Percentiles rank a stretch among this genome's conserved stretches.
phyloP scores from a whole-genome alignment of 768 basidiomycete genomes.

The Mrakia gelida region DNA sequence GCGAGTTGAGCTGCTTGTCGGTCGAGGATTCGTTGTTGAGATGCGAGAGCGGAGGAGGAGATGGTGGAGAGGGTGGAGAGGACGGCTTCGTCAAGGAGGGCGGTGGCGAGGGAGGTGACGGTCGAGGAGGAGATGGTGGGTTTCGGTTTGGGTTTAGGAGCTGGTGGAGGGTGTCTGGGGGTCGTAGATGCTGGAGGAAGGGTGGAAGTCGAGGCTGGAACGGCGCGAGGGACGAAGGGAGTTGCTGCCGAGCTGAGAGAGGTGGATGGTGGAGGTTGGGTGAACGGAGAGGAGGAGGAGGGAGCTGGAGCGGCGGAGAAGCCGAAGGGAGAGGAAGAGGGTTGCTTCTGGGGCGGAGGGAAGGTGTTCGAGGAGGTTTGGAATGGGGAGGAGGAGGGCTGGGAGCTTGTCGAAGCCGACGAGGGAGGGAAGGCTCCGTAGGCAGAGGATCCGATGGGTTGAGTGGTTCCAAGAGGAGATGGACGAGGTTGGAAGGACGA shows the following conservation, averaged over 20 bases:
- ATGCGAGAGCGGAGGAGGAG: neutral
- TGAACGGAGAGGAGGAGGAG: neutral
- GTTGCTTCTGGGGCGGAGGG: neutral
- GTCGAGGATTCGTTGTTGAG: neutral
- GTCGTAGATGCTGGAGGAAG: neutral
- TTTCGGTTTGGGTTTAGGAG: neutral
- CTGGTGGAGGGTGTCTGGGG: neutral
- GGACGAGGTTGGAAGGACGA: slow-evolving; percentile 8
- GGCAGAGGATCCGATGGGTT: neutral
- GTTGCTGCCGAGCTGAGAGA: neutral
- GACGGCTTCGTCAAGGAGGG: neutral
- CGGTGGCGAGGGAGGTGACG: slow-evolving; percentile 6
- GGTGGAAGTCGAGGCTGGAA: neutral
- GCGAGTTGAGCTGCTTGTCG: slow-evolving; percentile 2
- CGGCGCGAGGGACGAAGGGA: neutral
- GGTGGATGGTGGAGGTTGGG: neutral
- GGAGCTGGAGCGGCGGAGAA: neutral
- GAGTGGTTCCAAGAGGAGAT: neutral
- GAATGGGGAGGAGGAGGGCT: neutral
- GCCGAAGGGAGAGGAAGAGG: neutral
- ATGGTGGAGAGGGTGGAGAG: neutral
- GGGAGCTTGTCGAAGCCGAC: neutral
- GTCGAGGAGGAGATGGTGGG: neutral
- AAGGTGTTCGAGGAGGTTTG: neutral
- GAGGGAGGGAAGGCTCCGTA: neutral